Evolutionary conservation across 108 stramenopile species (phyloP), one percentile per base, ranked within the genome.

Genomic region (Nitzschia sp.): DNA sequence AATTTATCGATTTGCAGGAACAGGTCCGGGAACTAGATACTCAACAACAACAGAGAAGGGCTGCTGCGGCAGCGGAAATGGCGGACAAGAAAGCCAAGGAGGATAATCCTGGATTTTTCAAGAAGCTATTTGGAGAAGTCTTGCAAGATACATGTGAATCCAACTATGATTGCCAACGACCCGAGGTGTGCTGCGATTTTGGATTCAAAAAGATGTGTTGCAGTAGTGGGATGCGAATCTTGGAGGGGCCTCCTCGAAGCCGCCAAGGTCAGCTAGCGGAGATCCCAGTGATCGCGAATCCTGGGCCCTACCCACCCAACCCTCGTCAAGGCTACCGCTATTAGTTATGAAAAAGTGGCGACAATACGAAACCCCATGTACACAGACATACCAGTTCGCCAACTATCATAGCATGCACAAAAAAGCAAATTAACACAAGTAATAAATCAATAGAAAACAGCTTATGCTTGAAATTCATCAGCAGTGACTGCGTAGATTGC

Each of bases 121-220:
- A 74, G 21, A 85, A 83, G n/a, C 72, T 93, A 13, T 86, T 93
- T 64, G 89, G 87, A 1, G 67, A 84, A 29, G 82, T 80, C 9
- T 64, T 90, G 46, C 70, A 87, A 70, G 85, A 89, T 59, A 85
- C 85, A 3, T 93, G 92, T 59, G 87, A 93, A 66, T 75, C 71
- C 42, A 93, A 93, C 57, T 90, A 75, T 49, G 92, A 93, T 65
- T 93, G 92, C 63, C 69, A 82, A 34, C 75, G 86, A 25, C 92
- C 92, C 4, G 64, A 87, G 71, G 86, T 93, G 0, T 93, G 92
- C 61, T 93, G 92, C 57, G 92, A 93, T 62, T 87, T 93, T 77
- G 89, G 89, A 28, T 85, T 93, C 59, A 89, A 82, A 57, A 88
- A 90, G 65, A 89, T 84, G 78, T 93, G 92, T 64, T 93, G 92